Base-by-base conservation (phyloP, 2,329 filamentous ascomycete species). In the Fusarium sulawesiense region DNA sequence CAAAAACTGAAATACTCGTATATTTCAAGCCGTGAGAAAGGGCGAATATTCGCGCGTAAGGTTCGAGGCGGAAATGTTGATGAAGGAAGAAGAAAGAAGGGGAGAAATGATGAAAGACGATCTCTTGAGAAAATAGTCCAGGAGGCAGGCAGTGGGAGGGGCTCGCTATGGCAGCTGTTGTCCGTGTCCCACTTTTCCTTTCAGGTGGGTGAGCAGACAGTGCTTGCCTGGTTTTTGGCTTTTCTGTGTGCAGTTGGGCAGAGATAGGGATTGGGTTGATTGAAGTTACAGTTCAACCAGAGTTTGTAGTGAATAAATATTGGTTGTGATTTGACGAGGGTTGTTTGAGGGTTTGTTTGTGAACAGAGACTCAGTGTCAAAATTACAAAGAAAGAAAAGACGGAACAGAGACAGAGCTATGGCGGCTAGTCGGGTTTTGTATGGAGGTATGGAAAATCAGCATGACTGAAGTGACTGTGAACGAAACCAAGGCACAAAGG, bases 101-200 rank as follows among this genome's bases (percentile, higher is more conserved):
- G 30, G 13, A 49, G 40, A 58, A 42, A 44, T 62, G 51, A 44
- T 65, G 64, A 63, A 64, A 64, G 60, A 40, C 55, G 44, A 51
- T 66, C 48, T 29, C 53, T 30, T 55, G 41, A 37, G 48, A 63
- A 68, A 60, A 68, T 64, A 70, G 68, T 56, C 45, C 25, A 47
- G 45, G 58, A 63, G 55, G 60, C 56, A 61, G 60, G 51, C 9
- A 53, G 68, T 23, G 51, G 42, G 67, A 57, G 61, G 55, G 62
- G 59, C 50, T 58, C 47, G 66, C 45, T 65, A 60, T 49, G 45
- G 54, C 21, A 37, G 42, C 27, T 49, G 23, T 7, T 53, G 23
- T 49, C 47, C 29, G 30, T 37, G 68, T 32, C 56, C 72, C 72
- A 71, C 72, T 73, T 56, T 68, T 57, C 56, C 48, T 49, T 37